Percentiles rank a stretch among this genome's conserved stretches.
These are phyloP conservation scores for Hypoxylon lienhwacheense DNA, from an alignment of 495 filamentous ascomycete species.

Conservation along the genomic window DNA sequence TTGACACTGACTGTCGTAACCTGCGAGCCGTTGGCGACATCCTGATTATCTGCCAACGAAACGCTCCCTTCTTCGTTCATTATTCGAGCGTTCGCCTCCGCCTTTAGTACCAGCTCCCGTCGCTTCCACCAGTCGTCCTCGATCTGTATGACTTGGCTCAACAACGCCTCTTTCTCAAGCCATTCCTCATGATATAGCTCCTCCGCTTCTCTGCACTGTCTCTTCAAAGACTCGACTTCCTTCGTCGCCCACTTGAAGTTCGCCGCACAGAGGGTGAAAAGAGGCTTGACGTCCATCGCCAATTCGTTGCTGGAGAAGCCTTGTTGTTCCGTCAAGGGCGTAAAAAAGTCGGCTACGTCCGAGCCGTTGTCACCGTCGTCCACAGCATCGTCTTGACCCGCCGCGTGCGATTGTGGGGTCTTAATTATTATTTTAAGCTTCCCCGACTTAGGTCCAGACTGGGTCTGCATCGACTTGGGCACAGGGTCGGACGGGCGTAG, in stretches of 20 bases:
- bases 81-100: conserved; percentile 30
- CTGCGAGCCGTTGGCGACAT: conserved; percentile 11
- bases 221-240: conserved; percentile 63
- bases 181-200: conserved; percentile 73
- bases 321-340: conserved; percentile 59
- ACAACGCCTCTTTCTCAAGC: conserved; percentile 75
- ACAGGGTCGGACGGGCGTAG: conserved; percentile 85
- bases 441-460: conserved; percentile 53
- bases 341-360: conserved; percentile 51
- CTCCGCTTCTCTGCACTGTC: conserved; percentile 66
- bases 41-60: conserved; percentile 6
- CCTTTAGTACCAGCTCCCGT: conserved; percentile 46
- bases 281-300: conserved; percentile 63
- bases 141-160: conserved; percentile 56
- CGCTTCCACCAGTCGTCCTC: conserved; percentile 55
- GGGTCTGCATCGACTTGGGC: conserved; percentile 68
- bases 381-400: conserved; percentile 56
- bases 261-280: conserved; percentile 72
- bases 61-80: conserved; percentile 7
- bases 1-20: conserved; percentile 3
- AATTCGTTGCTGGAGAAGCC: conserved; percentile 76
- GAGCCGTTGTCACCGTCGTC: conserved; percentile 56
- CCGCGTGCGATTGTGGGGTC: conserved; percentile 55
- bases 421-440: conserved; percentile 69
- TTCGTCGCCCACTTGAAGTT: conserved; percentile 81